These are phyloP conservation scores for Brassica cretica DNA, from an alignment of 345 rosid species.

Conservation along the genomic window DNA sequence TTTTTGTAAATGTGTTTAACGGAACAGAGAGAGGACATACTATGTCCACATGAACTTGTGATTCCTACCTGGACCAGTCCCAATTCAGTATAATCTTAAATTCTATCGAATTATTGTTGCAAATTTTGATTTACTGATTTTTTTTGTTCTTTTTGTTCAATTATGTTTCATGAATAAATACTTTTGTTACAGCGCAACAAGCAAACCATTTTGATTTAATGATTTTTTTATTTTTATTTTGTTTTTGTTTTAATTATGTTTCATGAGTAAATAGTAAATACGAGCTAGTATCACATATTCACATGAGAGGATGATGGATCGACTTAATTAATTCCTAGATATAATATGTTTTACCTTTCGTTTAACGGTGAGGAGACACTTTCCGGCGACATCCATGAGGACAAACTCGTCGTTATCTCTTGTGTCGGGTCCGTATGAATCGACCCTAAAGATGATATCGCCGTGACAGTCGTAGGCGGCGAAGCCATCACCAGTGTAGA, in stretches of 20 bases:
- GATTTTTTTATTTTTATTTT: no score
- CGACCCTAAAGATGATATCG: constrained; percentile 80
- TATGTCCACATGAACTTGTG: not conserved
- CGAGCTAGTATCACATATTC: no score
- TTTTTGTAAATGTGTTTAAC: no score
- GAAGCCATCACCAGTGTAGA: constrained; percentile 89
- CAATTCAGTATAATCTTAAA: not conserved
- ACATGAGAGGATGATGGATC: not conserved
- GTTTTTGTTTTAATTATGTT: no score
- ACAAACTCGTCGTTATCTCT: constrained; percentile 67
- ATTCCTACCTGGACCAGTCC: not conserved
- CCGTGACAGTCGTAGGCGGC: constrained; percentile 72
- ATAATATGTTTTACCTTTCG: constrained; percentile 54
- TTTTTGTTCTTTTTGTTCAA: not conserved
- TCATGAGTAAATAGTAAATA: no score
- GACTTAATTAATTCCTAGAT: not conserved
- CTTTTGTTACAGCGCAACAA: not conserved
- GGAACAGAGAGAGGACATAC: not conserved
- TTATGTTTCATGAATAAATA: not conserved
- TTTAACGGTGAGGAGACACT: constrained; percentile 82
- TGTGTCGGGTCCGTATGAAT: constrained; percentile 81
- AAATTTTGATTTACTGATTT: not conserved
- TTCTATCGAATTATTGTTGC: not conserved
- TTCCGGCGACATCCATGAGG: constrained; percentile 81
- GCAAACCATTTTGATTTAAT: no score